These are phyloP conservation scores for Isabelozyma heimii DNA, from an alignment of 805 yeast species.

Conservation along the genomic window DNA sequence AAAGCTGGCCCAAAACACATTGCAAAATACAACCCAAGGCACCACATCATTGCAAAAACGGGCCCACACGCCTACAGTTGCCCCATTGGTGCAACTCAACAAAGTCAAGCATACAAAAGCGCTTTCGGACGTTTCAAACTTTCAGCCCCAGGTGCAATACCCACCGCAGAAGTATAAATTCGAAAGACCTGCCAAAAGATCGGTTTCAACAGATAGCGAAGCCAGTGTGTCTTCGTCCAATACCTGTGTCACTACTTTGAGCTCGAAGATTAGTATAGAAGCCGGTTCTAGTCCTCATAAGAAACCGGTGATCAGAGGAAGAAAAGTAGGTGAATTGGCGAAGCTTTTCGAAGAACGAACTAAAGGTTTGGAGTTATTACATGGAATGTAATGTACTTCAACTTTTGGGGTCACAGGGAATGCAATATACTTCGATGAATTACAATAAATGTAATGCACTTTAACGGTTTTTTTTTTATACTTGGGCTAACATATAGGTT, in stretches of 20 bases:
- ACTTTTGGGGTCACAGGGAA: constrained; percentile 18
- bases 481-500: constrained; percentile 5
- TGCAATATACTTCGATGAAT: not conserved
- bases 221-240: constrained; percentile 40
- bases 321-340: constrained; percentile 62
- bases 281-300: constrained; percentile 5
- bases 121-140: constrained; percentile 18
- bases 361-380: constrained; percentile 35
- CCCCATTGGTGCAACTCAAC: too few relatives aligned
- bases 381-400: not conserved
- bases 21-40: too few relatives aligned
- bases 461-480: constrained; percentile 1
- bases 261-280: not conserved
- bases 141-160: constrained; percentile 22
- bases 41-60: not conserved
- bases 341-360: constrained; percentile 60
- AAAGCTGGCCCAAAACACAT: too few relatives aligned
- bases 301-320: constrained; percentile 48
- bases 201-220: constrained; percentile 52
- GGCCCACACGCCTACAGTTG: not conserved
- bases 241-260: not conserved
- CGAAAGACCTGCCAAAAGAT: constrained; percentile 18
- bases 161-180: constrained; percentile 40
- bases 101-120: constrained; percentile 1
- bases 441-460: constrained; percentile 3